Evolutionary conservation across 2,329 filamentous ascomycete genomes (phyloP).

Genomic region (Sclerotinia subarctica): DNA sequence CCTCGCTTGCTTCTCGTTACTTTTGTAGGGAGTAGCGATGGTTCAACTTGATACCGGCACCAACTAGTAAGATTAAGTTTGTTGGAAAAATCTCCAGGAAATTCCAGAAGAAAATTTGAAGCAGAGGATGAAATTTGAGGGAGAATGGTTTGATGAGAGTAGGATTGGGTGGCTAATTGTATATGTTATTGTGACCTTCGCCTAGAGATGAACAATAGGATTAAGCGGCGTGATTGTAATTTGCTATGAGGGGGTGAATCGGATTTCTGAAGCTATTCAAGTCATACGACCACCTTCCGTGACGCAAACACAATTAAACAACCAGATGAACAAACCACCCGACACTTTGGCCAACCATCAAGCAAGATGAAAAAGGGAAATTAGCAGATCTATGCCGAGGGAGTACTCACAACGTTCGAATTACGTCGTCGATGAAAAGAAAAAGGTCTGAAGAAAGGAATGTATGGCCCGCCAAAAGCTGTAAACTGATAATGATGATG

Average conservation of each 20-base stretch:
- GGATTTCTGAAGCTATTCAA: constrained; percentile 15
- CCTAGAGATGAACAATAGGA: constrained; percentile 1
- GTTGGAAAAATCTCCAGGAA: not conserved
- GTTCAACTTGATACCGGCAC: constrained; percentile 18
- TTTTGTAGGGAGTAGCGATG: constrained; percentile 6
- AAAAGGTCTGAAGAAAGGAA: constrained; percentile 10
- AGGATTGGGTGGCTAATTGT: constrained; percentile 3
- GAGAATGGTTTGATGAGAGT: not conserved
- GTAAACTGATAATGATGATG: not conserved
- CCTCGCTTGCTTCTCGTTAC: constrained; percentile 3
- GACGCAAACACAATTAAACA: constrained; percentile 2
- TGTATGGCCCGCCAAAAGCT: constrained; percentile 8
- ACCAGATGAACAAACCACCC: not conserved
- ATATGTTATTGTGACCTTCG: not conserved
- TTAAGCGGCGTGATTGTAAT: not conserved
- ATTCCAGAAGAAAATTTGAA: not conserved
- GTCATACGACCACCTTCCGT: constrained; percentile 5
- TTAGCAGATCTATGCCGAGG: not conserved
- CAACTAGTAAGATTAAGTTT: constrained; percentile 3
- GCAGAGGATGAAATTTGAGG: not conserved
- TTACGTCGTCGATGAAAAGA: not conserved
- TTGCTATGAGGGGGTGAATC: constrained; percentile 2
- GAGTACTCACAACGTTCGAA: constrained; percentile 13
- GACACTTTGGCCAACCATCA: not conserved
- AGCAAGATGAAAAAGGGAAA: not conserved